phyloP scores from a whole-genome alignment of 768 basidiomycete species.

The Suillus bovinus region DNA sequence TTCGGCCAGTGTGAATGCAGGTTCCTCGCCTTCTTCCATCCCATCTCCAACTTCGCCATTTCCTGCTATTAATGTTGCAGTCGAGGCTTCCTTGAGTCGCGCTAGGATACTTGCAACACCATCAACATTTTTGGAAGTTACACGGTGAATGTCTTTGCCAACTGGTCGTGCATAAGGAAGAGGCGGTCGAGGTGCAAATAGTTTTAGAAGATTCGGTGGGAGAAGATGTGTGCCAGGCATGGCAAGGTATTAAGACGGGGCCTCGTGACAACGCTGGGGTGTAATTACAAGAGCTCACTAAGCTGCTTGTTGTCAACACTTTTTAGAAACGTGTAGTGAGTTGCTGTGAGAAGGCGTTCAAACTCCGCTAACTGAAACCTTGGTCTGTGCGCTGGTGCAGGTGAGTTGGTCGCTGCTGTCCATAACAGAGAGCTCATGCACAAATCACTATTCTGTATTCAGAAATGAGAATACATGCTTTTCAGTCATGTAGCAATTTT shows the following conservation, averaged over 20 bases:
- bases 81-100: constrained; percentile 75
- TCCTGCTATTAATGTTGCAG: constrained; percentile 63
- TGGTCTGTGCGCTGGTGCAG: constrained; percentile 15
- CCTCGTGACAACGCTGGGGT: constrained; percentile 1
- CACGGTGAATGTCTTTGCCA: constrained; percentile 78
- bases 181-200: constrained; percentile 92
- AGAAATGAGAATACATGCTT: constrained; percentile 21
- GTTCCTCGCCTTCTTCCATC: constrained; percentile 87
- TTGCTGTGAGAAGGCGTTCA: constrained; percentile 20
- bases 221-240: constrained; percentile 83
- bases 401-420: constrained; percentile 10
- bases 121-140: constrained; percentile 63
- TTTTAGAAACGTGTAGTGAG: constrained; percentile 1
- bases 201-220: constrained; percentile 93
- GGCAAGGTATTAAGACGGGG: not conserved
- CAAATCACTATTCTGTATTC: not conserved
- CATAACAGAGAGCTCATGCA: constrained; percentile 3
- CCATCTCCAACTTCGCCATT: constrained; percentile 44
- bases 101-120: constrained; percentile 80
- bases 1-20: constrained; percentile 77
- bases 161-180: constrained; percentile 85
- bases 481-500: constrained; percentile 17
- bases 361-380: constrained; percentile 27
- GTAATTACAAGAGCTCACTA: not conserved
- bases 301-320: not conserved